phyloP scores from a whole-genome alignment of 495 filamentous ascomycete species.

The Aspergillus olivimuriae region DNA sequence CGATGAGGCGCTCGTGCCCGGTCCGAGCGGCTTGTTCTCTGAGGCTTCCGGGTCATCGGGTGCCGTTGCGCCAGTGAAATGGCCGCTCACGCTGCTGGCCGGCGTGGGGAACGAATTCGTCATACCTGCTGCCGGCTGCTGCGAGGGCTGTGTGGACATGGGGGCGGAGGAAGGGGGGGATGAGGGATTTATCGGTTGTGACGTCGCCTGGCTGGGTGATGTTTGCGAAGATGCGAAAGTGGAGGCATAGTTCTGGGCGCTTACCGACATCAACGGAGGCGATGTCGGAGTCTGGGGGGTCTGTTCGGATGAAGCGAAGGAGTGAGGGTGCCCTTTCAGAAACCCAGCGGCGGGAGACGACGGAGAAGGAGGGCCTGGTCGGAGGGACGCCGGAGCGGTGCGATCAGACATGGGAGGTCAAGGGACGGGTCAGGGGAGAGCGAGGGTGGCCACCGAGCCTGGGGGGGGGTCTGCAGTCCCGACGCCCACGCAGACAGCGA shows the following conservation, averaged over 20 bases:
- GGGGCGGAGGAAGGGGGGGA: slow-evolving; percentile 41
- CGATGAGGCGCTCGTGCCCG: slow-evolving; percentile 8
- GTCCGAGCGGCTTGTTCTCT: slow-evolving; percentile 22
- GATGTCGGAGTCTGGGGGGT: slow-evolving; percentile 42
- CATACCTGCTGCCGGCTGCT: slow-evolving; percentile 34
- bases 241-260: slow-evolving; percentile 43
- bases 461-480: slow-evolving; percentile 9
- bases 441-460: slow-evolving; percentile 7
- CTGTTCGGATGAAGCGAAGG: slow-evolving; percentile 28
- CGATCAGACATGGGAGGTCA: slow-evolving; percentile 40
- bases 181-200: slow-evolving; percentile 33
- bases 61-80: slow-evolving; percentile 21
- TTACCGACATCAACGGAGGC: slow-evolving; percentile 50
- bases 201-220: slow-evolving; percentile 40
- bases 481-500: slow-evolving; percentile 11
- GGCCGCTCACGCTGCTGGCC: slow-evolving; percentile 40
- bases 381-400: slow-evolving; percentile 30
- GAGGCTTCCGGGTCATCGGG: slow-evolving; percentile 27
- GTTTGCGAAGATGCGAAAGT: slow-evolving; percentile 40
- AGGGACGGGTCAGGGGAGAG: slow-evolving; percentile 8
- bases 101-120: slow-evolving; percentile 43
- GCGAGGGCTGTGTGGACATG: slow-evolving; percentile 42
- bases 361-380: slow-evolving; percentile 38
- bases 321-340: slow-evolving; percentile 32
- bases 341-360: slow-evolving; percentile 35